Conservation (phyloP, 202 grass and related monocot genomes). For the Setaria italica region DNA sequence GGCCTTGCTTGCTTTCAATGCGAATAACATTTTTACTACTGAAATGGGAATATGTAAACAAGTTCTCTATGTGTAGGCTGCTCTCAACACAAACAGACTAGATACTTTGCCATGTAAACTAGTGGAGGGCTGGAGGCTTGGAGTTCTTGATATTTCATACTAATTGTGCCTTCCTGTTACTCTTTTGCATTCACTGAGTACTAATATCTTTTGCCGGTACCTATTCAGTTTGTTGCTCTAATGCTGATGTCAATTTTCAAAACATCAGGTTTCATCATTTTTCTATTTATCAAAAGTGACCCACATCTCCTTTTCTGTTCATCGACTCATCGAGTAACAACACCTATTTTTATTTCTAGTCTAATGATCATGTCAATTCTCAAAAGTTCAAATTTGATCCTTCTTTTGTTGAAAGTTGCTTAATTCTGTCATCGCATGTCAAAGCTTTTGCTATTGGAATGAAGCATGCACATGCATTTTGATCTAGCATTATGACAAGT, state of each 20-base stretch:
- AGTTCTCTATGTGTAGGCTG: not conserved
- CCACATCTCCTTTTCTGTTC: not conserved
- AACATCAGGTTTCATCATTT: not conserved
- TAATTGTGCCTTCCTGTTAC: not conserved
- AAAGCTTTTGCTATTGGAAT: not conserved
- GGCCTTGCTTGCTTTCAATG: not conserved
- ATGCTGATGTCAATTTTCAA: not conserved
- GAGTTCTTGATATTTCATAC: not conserved
- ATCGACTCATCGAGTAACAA: not conserved
- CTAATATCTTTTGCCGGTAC: not conserved
- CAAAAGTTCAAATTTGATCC: not conserved
- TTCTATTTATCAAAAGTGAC: not conserved
- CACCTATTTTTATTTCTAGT: not conserved
- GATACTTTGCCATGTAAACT: not conserved
- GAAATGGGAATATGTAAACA: not conserved
- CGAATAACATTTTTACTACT: not conserved
- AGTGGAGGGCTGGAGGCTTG: not conserved
- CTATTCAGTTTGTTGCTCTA: constrained; percentile 8
- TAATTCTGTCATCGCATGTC: not conserved
- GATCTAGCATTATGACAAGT: not conserved
- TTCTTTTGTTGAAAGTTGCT: not conserved
- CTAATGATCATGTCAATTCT: not conserved
- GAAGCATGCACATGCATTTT: not conserved
- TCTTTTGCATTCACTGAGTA: not conserved
- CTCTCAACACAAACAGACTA: not conserved